Percentiles rank a stretch among this genome's conserved stretches.
phyloP scores from a whole-genome alignment of 2,329 filamentous ascomycete species.

The Xylaria sp. region DNA sequence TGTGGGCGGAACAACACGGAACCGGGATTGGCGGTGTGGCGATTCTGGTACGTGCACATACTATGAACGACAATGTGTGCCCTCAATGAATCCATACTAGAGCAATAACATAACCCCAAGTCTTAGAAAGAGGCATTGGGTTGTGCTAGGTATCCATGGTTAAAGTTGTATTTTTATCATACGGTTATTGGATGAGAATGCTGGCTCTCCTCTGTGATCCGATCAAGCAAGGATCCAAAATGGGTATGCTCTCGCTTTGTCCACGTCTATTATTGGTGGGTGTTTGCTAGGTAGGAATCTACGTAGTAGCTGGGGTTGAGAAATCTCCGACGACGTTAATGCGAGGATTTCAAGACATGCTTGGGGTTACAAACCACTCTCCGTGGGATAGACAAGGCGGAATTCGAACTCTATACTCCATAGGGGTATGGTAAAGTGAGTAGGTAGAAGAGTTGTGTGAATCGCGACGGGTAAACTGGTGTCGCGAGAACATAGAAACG shows the following conservation, averaged over 20 bases:
- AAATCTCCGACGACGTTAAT: slow-evolving; percentile 36
- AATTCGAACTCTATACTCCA: slow-evolving; percentile 10
- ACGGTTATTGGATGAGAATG: slow-evolving; percentile 13
- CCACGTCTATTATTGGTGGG: slow-evolving; percentile 35
- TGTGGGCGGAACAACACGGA: slow-evolving; percentile 12
- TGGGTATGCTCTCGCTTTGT: slow-evolving; percentile 23
- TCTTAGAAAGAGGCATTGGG: background rate
- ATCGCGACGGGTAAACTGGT: background rate
- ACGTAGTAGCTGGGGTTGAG: slow-evolving; percentile 26
- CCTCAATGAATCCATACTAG: background rate
- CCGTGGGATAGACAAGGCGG: slow-evolving; percentile 18
- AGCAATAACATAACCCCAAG: background rate
- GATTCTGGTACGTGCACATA: slow-evolving; percentile 4
- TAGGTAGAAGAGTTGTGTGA: background rate
- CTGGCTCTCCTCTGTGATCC: slow-evolving; percentile 7
- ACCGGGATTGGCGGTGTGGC: slow-evolving; percentile 6
- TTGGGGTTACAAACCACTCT: slow-evolving; percentile 12
- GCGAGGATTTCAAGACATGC: slow-evolving; percentile 28
- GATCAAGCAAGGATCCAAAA: slow-evolving; percentile 25
- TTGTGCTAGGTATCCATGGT: slow-evolving; percentile 4
- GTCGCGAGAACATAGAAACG: background rate
- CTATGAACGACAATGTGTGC: background rate
- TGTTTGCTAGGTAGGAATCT: slow-evolving; percentile 18
- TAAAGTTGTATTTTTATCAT: slow-evolving; percentile 11
- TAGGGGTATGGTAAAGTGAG: background rate